phyloP scores from a whole-genome alignment of 1,139 yeast genomes.

The Saccharomyces hybrid region DNA sequence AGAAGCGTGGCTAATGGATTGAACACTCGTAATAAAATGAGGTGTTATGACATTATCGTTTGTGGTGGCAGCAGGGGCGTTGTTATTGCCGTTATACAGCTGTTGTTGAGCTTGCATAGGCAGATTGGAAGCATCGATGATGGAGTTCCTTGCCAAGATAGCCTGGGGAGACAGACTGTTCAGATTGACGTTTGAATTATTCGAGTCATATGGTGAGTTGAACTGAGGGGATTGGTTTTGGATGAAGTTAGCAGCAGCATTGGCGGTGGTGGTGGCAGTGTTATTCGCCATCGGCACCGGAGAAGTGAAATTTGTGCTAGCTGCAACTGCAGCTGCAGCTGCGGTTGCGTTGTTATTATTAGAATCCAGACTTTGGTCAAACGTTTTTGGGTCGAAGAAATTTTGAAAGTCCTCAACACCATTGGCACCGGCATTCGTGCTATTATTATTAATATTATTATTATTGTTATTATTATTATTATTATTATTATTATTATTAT shows the following conservation, averaged over 20 bases:
- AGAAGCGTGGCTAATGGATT: conserved; percentile 5
- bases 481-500: not conserved
- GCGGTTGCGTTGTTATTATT: not conserved
- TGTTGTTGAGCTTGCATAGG: not conserved
- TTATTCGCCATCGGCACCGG: not conserved
- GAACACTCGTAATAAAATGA: conserved; percentile 1
- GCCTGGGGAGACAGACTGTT: conserved; percentile 28
- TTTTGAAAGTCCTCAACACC: not conserved
- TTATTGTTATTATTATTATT: not conserved
- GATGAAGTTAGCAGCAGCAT: conserved; percentile 1
- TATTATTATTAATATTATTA: not conserved
- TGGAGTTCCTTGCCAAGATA: conserved; percentile 25
- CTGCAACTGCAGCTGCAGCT: not conserved
- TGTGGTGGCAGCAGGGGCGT: not conserved
- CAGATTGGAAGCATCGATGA: conserved; percentile 10
- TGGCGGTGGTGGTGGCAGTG: not conserved
- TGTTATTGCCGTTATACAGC: not conserved
- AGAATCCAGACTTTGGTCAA: not conserved
- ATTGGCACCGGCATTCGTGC: not conserved
- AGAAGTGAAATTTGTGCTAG: not conserved
- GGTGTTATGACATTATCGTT: conserved; percentile 5
- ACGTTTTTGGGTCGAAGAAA: not conserved
- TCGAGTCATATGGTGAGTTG: not conserved
- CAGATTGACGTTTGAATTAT: conserved; percentile 7
- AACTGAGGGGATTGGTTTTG: conserved; percentile 2